Evolutionary conservation across 345 rosid species (phyloP).

Genomic region (Syzygium grande): DNA sequence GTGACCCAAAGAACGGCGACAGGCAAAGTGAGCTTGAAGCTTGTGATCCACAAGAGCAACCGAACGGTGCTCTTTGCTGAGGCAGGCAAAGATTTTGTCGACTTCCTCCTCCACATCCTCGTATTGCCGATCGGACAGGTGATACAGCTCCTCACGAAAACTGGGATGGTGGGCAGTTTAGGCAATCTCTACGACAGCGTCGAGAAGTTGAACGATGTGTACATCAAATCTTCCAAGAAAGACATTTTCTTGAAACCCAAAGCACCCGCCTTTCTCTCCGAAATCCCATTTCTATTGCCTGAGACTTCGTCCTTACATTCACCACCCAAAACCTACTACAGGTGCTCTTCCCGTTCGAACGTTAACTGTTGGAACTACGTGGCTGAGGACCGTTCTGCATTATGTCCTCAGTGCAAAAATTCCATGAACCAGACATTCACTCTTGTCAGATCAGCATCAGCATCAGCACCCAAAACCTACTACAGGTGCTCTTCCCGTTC

Average conservation of each 20-base stretch:
- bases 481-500: too few species aligned
- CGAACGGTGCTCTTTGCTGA: background rate
- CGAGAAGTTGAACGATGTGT: background rate
- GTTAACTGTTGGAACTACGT: background rate
- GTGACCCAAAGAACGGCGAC: background rate
- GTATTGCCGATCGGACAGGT: slow-evolving; percentile 10
- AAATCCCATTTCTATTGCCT: background rate
- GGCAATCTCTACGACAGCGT: background rate
- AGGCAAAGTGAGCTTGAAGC: background rate
- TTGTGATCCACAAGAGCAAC: background rate
- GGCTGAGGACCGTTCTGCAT: background rate
- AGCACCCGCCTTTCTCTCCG: background rate
- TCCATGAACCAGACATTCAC: too few species aligned
- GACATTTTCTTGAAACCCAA: background rate
- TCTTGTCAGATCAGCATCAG: too few species aligned
- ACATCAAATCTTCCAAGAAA: background rate
- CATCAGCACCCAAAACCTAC: too few species aligned
- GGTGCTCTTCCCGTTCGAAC: background rate
- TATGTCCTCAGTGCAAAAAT: too few species aligned
- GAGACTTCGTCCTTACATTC: too few species aligned
- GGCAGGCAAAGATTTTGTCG: slow-evolving; percentile 3
- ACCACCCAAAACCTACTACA: background rate
- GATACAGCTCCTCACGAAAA: background rate
- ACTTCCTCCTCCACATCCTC: background rate
- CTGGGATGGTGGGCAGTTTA: background rate